Base-by-base conservation (phyloP, 257 asterid species). In the Solanum etuberosum region DNA sequence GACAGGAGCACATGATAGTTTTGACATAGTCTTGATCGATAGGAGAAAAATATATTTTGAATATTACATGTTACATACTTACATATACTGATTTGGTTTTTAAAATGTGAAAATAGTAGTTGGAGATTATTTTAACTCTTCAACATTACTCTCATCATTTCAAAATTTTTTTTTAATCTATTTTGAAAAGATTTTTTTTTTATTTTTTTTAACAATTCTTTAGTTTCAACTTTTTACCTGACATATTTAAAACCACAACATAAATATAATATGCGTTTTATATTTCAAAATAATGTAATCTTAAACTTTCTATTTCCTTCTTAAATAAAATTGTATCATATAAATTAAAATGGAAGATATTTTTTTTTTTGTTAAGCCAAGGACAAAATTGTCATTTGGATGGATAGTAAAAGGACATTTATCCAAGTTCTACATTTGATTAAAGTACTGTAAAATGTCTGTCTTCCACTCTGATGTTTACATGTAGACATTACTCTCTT, bases 381-480 rank as follows among this genome's bases (percentile, higher is more conserved):
- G 86, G 87, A 32, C 42, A 85, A 27, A 84, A 54, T 87, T 73
- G 93, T 89, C 90, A 89, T 86, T 86, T 90, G 90, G 85, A 23
- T 86, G 82, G 86, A 89, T 81, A 46, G 13, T 51, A 42, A 21
- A 48, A 84, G 29, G 54, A 74, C 87, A 87, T 65, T 38, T 37
- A 46, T 80, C 85, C 68, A 18, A 54, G 6, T 87, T 90, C 86
- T 43, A 7, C 46, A 48, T 37, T 85, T 35, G 88, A 82, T 86
- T 86, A 85, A 89, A 43, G 54, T 74, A 90, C 91, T 93, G 95
- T 92, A 89, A 89, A 90, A 73, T 87, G 91, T 93, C 95, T 95
- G 98, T 89, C 94, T 46, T 38, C 98, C 98, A 93, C 90, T 40
- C 84, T 85, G 90, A 88, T 77, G 88, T 51, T 70, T 84, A 81